Evolutionary conservation across 768 basidiomycete genomes (phyloP).

Genomic region (Tubosaeta sp.): DNA sequence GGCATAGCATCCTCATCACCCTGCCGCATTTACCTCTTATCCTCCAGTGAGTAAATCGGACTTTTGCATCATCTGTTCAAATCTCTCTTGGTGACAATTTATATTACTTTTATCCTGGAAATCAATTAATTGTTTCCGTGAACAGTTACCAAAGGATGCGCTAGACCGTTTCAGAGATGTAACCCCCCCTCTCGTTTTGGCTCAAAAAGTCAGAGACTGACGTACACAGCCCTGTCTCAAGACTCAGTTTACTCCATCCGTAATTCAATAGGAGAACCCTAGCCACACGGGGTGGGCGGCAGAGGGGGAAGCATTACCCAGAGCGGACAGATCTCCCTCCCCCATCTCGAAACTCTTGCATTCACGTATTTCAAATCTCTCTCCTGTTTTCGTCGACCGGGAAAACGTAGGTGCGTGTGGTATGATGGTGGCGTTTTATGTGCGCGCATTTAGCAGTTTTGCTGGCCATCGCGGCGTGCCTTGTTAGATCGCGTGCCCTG

Average conservation of each 20-base stretch:
- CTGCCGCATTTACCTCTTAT: too few species aligned
- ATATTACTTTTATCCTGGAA: too few species aligned
- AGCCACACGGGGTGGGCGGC: not conserved
- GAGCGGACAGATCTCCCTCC: not conserved
- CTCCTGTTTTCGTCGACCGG: not conserved
- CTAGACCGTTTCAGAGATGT: not conserved
- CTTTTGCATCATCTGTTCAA: too few species aligned
- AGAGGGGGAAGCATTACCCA: not conserved
- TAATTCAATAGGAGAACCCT: not conserved
- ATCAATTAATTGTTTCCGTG: not conserved
- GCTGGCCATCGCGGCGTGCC: not conserved
- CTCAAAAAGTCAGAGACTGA: not conserved
- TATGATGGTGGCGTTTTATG: not conserved
- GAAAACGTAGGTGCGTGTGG: not conserved
- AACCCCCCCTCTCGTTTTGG: not conserved
- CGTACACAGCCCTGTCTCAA: not conserved
- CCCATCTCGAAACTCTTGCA: conserved; percentile 1
- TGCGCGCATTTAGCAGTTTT: not conserved
- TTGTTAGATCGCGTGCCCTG: not conserved
- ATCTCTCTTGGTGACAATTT: not conserved
- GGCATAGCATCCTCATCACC: not conserved
- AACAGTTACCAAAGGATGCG: not conserved
- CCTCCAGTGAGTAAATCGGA: too few species aligned
- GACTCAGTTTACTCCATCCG: not conserved
- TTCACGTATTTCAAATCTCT: conserved; percentile 1